Percentiles rank a stretch among this genome's conserved stretches.
Conservation (phyloP, 2,329 filamentous ascomycete genomes). For the Aspergillus ochraceus region DNA sequence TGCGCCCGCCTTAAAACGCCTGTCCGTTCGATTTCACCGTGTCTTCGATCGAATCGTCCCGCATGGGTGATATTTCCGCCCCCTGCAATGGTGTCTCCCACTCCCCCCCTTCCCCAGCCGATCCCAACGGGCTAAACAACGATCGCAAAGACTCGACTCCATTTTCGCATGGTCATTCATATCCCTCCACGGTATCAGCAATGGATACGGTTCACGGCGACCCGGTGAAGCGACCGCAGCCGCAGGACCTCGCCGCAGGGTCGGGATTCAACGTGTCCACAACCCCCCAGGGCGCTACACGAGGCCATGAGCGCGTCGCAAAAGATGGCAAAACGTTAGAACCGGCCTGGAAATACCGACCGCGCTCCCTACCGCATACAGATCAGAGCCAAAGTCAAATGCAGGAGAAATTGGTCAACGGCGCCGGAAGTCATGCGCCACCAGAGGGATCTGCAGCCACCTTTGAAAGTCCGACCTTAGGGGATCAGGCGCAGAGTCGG, state of each 20-base stretch:
- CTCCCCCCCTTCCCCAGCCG: background rate
- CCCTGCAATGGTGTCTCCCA: slow-evolving; percentile 7
- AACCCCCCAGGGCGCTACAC: background rate
- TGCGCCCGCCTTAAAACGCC: background rate
- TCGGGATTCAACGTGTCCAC: background rate
- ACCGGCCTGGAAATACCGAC: background rate
- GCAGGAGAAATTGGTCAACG: background rate
- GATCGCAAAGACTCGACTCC: background rate
- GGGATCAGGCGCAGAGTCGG: background rate
- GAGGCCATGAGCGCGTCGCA: background rate
- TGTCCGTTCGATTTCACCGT: background rate
- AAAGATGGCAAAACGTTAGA: background rate
- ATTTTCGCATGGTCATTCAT: background rate
- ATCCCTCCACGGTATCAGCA: background rate
- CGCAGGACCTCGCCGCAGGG: background rate
- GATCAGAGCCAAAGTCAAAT: background rate
- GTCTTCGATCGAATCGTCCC: background rate
- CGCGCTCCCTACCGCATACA: background rate
- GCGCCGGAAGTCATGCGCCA: background rate
- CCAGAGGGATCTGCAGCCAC: background rate
- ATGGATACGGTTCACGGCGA: background rate
- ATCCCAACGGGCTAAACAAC: background rate
- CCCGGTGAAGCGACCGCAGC: background rate
- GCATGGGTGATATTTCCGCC: background rate
- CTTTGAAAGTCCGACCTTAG: background rate